Base-by-base conservation (phyloP, 371 early-diverging fungal species). In the Mortierella sp. region DNA sequence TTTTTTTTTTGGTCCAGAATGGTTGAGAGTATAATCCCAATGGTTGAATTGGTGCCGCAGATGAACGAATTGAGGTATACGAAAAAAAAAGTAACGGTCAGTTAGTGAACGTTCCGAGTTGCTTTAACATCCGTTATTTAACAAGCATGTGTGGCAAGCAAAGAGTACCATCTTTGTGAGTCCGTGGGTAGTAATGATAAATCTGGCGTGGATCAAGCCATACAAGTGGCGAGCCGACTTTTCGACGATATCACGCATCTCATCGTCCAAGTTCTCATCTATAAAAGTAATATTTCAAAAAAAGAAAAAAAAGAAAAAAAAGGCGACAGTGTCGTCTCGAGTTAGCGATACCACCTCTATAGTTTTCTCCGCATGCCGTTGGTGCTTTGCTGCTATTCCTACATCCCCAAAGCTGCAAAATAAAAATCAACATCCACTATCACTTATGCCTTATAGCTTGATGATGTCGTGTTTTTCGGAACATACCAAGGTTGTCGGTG, bases 171-270 rank as follows among this genome's bases (percentile, higher is more conserved):
- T 98, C 84, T 96, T 94, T 54, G 91, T 90, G 74, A 98, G 90
- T 11, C 98, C 99, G 56, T 93, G 93, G 38, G 93, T 92, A 0
- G 99, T 98, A 77, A 98, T 90, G 60, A 99, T 93, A 88, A 94
- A 99, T 51, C 99, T 94, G 63, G 96, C 97, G 83, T 99, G 99
- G 80, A 99, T 97, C 58, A 98, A 89, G 29, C 97, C 97, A 81
- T 98, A 98, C 68, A 98, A 88, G 87, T 97, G 97, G 70, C 94
- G 93, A 18, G 98, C 96, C 2, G 95, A 92, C 78, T 91, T 92
- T 79, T 95, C 95, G 38, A 97, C 93, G 71, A 92, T 90, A 55
- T 94, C 94, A 75, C 93, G 91, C 86, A 91, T 91, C 48, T 93
- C 93, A 38, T 95, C 93, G 75, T 93, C 93, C 82, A 94, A 82